These are phyloP conservation scores for Paxillus involutus DNA, from an alignment of 768 basidiomycete species.

Conservation along the genomic window DNA sequence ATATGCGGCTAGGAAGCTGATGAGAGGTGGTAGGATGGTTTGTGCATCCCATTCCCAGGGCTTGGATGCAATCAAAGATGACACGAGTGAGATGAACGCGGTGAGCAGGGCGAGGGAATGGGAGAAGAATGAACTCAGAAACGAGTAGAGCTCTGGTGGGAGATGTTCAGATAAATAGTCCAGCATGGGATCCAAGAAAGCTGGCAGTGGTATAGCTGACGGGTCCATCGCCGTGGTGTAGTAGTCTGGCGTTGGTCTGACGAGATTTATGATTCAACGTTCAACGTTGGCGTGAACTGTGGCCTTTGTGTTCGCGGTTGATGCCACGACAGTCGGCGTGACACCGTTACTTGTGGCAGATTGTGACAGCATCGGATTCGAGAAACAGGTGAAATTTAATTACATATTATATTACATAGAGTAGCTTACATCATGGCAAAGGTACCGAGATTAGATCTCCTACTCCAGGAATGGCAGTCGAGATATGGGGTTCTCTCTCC, in stretches of 20 bases:
- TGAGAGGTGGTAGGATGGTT: constrained; percentile 68
- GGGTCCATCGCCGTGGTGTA: constrained; percentile 6
- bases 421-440: background rate
- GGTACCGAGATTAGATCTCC: constrained; percentile 5
- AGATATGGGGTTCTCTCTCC: constrained; percentile 1
- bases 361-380: too few species aligned
- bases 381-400: too few species aligned
- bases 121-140: constrained; percentile 51
- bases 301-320: background rate
- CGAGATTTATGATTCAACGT: too few species aligned
- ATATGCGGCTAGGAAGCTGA: constrained; percentile 72
- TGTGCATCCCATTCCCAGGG: constrained; percentile 68
- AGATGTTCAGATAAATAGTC: constrained; percentile 53
- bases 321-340: background rate
- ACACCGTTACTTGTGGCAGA: background rate
- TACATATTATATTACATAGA: too few species aligned
- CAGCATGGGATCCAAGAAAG: constrained; percentile 53
- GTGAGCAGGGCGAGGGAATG: constrained; percentile 51
- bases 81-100: constrained; percentile 47
- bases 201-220: constrained; percentile 41
- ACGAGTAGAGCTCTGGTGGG: constrained; percentile 54
- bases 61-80: constrained; percentile 47
- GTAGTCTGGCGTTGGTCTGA: background rate
- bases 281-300: too few species aligned
- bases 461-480: constrained; percentile 3